Conservation (phyloP, 2,329 filamentous ascomycete species). For the Aquanectria penicillioides region DNA sequence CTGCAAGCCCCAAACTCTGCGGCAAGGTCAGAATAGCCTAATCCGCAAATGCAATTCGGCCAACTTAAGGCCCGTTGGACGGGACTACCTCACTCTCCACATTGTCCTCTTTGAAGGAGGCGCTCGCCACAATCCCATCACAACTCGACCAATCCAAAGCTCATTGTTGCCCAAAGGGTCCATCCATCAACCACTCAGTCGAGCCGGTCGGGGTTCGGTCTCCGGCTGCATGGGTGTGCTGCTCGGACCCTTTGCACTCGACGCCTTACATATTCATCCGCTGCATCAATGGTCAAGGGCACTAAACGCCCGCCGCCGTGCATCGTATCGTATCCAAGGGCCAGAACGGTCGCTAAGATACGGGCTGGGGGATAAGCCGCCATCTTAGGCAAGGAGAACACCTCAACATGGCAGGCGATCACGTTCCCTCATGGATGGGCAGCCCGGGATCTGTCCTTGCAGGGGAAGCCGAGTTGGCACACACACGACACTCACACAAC, state of each 20-base stretch:
- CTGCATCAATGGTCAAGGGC: background rate
- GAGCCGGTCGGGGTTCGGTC: too few relatives aligned
- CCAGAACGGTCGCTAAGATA: background rate
- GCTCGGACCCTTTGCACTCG: background rate
- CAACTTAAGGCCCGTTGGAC: slow-evolving; percentile 14
- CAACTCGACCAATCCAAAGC: background rate
- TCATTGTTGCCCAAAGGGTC: background rate
- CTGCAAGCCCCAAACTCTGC: slow-evolving; percentile 24
- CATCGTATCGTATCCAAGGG: background rate
- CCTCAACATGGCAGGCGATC: slow-evolving; percentile 5
- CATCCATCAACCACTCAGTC: background rate
- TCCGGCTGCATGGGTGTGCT: too few relatives aligned
- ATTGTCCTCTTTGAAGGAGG: background rate
- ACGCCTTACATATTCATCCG: too few relatives aligned
- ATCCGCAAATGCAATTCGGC: slow-evolving; percentile 13
- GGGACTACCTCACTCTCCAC: slow-evolving; percentile 5
- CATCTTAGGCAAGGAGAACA: background rate
- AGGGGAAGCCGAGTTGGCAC: background rate
- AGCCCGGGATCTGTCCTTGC: too few relatives aligned
- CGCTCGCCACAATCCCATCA: background rate
- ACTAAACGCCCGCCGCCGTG: background rate
- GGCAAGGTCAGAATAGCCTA: background rate
- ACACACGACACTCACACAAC: background rate
- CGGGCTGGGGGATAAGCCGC: background rate
- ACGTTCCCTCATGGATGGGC: background rate